Base-by-base conservation (phyloP, 2,329 filamentous ascomycete species). In the Paraphaeosphaeria sporulosa region DNA sequence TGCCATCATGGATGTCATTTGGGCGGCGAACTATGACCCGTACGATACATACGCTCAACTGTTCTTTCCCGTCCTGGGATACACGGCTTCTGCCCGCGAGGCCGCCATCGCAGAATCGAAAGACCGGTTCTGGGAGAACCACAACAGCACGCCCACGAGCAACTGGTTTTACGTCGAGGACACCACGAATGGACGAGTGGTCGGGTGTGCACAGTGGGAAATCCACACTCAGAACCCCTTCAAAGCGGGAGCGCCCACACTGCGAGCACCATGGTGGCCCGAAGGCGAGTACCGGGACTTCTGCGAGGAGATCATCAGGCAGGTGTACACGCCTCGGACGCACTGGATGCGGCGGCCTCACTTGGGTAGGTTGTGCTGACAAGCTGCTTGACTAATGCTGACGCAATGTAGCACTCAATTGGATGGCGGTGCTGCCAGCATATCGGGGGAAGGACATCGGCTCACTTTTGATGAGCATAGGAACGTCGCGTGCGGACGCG, bases 361-460 rank as follows among this genome's bases (percentile, higher is more conserved):
- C 65, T 70, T 72, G 64, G 71, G 74, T 77, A 60, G 59, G 69
- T 69, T 25, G 23, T 8, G 17, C 27, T 17, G 12, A 21, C 17
- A 27, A 1, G 6, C 25, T 49, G 13, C 3, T 43, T n/a, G n/a
- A 23, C 19, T 32, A 1, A 30, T 27, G 30, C 57, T 48, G n/a
- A 48, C 32, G 42, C 25, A 44, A 19, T 8, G 43, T 48, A 76
- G 74, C 72, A 49, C 69, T 76, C 23, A 76, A 76, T 49, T 77
- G 74, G 74, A 73, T 77, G 71, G 69, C 72, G 13, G 73, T 77
- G n/a, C 59, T 70, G 55, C 76, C 76, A 8, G 52, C 68, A 15
- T 68, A 79, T 63, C 76, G 78, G 42, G 69, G 72, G 8, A 71
- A 68, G 55, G 78, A 78, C 43, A 68, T 78, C 58, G 78, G 74